A percentile compares a stretch with the other conserved stretches of the same genome.
These are phyloP conservation scores for Suillus paluster DNA, from an alignment of 768 basidiomycete species.

Conservation along the genomic window DNA sequence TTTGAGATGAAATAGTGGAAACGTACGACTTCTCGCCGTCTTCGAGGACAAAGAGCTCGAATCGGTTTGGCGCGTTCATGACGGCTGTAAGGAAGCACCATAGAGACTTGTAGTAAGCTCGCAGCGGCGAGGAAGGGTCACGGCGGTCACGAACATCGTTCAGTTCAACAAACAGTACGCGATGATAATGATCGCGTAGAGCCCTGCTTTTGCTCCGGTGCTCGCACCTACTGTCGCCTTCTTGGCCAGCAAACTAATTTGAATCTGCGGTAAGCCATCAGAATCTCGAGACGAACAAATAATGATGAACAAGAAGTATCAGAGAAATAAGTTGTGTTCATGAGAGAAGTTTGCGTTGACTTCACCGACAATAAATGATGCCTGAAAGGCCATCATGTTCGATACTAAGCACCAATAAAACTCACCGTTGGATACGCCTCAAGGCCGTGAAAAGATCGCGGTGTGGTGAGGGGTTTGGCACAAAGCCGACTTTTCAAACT, in stretches of 20 bases:
- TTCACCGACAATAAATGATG: conserved; percentile 80
- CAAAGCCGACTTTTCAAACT: conserved; percentile 25
- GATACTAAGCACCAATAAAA: conserved; percentile 7
- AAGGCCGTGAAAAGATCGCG: conserved; percentile 12
- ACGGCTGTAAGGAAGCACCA: conserved; percentile 2
- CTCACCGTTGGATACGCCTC: conserved; percentile 19
- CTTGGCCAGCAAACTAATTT: not conserved
- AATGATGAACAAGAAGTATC: conserved; percentile 24
- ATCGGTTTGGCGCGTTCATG: conserved; percentile 96
- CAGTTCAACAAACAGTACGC: conserved; percentile 8
- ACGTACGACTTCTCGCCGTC: conserved; percentile 95
- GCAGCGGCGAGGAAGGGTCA: not conserved
- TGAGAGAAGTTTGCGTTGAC: conserved; percentile 24
- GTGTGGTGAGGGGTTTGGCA: conserved; percentile 34
- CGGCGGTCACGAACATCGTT: conserved; percentile 5
- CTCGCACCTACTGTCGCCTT: not conserved
- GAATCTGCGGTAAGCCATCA: not conserved
- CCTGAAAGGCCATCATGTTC: conserved; percentile 54
- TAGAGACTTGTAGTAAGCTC: not conserved
- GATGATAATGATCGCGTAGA: not conserved
- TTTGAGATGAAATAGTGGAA: conserved; percentile 14
- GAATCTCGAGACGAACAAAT: conserved; percentile 15
- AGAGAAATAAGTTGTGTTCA: conserved; percentile 61
- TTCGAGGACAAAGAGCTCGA: conserved; percentile 88
- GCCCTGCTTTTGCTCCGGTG: not conserved